Evolutionary conservation across 1,284 basidiomycete species (phyloP).

Genomic region (Cryptococcus floricola): DNA sequence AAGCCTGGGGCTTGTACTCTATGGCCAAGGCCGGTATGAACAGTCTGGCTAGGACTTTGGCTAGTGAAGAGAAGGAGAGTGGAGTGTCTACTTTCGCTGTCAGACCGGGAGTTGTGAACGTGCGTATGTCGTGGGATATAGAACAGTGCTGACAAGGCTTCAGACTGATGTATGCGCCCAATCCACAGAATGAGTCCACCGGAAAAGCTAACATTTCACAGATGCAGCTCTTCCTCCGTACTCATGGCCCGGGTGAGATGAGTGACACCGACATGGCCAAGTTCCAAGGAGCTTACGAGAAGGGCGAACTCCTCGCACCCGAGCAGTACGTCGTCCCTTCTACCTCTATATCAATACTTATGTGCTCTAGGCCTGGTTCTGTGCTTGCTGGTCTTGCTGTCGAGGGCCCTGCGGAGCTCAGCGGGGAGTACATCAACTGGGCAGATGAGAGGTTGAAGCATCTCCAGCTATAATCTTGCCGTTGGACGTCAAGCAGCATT

Average conservation of each 20-base stretch:
- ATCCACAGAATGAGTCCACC: background rate
- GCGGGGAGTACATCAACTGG: slow-evolving; percentile 55
- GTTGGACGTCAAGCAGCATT: too few relatives aligned
- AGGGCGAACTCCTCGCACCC: slow-evolving; percentile 51
- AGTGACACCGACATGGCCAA: slow-evolving; percentile 41
- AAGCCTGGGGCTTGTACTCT: slow-evolving; percentile 54
- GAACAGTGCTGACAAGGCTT: background rate
- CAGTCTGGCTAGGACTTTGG: slow-evolving; percentile 52
- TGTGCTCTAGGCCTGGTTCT: slow-evolving; percentile 44
- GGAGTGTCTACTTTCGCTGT: slow-evolving; percentile 51
- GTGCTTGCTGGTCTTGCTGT: slow-evolving; percentile 53
- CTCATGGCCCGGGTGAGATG: slow-evolving; percentile 46
- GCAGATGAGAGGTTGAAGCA: slow-evolving; percentile 37
- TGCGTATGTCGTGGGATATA: slow-evolving; percentile 18
- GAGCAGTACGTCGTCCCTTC: slow-evolving; percentile 32
- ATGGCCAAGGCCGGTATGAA: slow-evolving; percentile 54
- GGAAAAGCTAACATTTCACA: slow-evolving; percentile 11
- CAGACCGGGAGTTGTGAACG: slow-evolving; percentile 55
- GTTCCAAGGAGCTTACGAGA: slow-evolving; percentile 50
- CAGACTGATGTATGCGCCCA: slow-evolving; percentile 17
- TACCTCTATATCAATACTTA: background rate
- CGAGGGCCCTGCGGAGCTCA: slow-evolving; percentile 36
- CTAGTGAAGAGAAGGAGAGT: slow-evolving; percentile 51
- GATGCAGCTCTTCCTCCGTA: slow-evolving; percentile 48
- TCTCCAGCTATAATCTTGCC: background rate